These are phyloP conservation scores for Cercospora janseana DNA, from an alignment of 2,329 filamentous ascomycete species.

Conservation along the genomic window DNA sequence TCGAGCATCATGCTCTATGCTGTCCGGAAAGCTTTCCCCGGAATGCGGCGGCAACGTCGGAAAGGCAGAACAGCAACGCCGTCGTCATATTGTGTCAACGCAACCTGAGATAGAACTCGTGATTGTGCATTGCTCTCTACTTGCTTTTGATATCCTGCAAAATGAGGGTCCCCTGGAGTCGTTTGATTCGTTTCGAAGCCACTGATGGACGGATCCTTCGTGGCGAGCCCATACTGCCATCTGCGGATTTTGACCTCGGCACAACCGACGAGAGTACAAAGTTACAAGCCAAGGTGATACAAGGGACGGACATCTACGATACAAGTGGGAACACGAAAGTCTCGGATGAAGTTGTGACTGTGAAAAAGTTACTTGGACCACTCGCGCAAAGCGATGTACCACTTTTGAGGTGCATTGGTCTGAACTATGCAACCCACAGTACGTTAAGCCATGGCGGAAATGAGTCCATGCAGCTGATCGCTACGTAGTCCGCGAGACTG, in stretches of 20 bases:
- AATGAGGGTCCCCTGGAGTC: constrained; percentile 44
- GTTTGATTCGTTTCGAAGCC: constrained; percentile 67
- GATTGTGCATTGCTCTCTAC: neutral
- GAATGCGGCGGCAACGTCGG: neutral
- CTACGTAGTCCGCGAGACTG: constrained; percentile 45
- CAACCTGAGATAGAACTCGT: neutral
- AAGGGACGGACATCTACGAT: constrained; percentile 44
- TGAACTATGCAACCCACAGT: constrained; percentile 59
- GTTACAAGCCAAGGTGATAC: constrained; percentile 53
- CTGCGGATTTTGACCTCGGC: constrained; percentile 26
- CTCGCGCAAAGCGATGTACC: constrained; percentile 52
- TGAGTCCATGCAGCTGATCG: neutral
- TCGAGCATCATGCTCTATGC: neutral
- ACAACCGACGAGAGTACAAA: constrained; percentile 39
- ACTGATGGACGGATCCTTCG: constrained; percentile 68
- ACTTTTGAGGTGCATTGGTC: constrained; percentile 57
- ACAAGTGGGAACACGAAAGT: constrained; percentile 44
- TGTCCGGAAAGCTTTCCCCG: neutral
- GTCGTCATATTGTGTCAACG: neutral
- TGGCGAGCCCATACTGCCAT: constrained; percentile 62
- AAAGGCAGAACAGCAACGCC: neutral
- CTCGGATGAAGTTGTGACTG: constrained; percentile 52
- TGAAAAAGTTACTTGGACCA: constrained; percentile 55
- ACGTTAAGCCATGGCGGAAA: constrained; percentile 11
- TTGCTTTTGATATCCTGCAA: neutral